A percentile compares a stretch with the other conserved stretches of the same genome.
phyloP scores from a whole-genome alignment of 306 rosid genomes.

The Cajanus cajan region DNA sequence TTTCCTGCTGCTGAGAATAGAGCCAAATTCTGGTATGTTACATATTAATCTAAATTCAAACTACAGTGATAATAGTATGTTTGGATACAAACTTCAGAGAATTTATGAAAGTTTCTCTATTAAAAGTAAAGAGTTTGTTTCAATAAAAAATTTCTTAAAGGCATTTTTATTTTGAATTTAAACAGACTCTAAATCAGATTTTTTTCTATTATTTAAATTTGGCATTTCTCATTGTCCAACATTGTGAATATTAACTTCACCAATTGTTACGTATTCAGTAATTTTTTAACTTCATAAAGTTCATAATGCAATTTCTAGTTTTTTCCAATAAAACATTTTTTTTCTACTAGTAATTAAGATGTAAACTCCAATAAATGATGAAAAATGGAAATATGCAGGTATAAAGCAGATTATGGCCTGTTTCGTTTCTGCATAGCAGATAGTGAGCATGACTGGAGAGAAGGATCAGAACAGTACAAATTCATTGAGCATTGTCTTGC shows the following conservation, averaged over 20 bases:
- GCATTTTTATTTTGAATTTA: neutral
- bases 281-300: neutral
- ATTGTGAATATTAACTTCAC: neutral
- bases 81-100: too few species aligned
- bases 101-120: too few species aligned
- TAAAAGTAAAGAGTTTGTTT: too few species aligned
- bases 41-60: neutral
- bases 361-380: neutral
- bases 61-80: neutral
- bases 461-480: constrained; percentile 76
- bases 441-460: constrained; percentile 91
- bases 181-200: neutral
- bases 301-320: neutral
- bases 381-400: constrained; percentile 47
- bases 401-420: constrained; percentile 74
- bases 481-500: constrained; percentile 87
- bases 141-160: too few species aligned
- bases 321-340: neutral
- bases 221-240: neutral
- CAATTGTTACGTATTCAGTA: neutral
- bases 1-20: constrained; percentile 85
- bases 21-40: constrained; percentile 81
- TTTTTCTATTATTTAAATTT: neutral
- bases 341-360: neutral
- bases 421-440: constrained; percentile 81